Base-by-base conservation (phyloP, 306 rosid species). In the Prunus salicina region DNA sequence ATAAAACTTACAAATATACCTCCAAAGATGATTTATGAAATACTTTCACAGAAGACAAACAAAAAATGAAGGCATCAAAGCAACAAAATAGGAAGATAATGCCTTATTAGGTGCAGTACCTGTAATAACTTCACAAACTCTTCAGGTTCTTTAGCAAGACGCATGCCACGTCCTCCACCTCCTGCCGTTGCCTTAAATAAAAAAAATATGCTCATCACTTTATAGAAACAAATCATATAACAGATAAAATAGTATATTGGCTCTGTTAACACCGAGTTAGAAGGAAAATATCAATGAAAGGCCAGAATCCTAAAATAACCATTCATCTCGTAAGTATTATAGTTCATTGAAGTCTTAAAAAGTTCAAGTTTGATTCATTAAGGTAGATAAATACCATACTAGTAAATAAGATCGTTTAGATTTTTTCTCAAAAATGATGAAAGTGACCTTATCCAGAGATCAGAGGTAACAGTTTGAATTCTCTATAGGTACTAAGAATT, bases 91-190 rank as follows among this genome's bases (percentile, higher is more conserved):
- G 20, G 50, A 72, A 72, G 34, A 55, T 14, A 4, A 22, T 45
- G 28, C 90, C 96, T 4, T 32, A 55, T 38, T 38, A 6, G 43
- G 9, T 38, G 43, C 6, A 6, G 43, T 81, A 95, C 99, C 97
- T 92, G 97, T 74, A 95, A 84, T 85, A 95, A 85, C 92, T 95
- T 95, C 83, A 95, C 97, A 84, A 95, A 95, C 87, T 95, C 99
- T 5, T 78, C 92, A 69, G 99, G 97, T 81, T 85, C 96, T 88
- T 95, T 92, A 76, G 99, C 99, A 74, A 95, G 97, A 68, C 97
- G 91, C 97, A 92, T 95, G 74, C 97, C 97, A 76, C 99, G 97
- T 67, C 97, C 99, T 80, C 99, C 97, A 70, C 99, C 99, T 72
- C 99, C 99, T 13, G 97, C 99, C 63, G 97, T 95, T 84, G 99